Evolutionary conservation across 192 early-diverging fungal genomes (phyloP), one percentile per base, ranked within the genome.

Genomic region (Linderina pennispora): DNA sequence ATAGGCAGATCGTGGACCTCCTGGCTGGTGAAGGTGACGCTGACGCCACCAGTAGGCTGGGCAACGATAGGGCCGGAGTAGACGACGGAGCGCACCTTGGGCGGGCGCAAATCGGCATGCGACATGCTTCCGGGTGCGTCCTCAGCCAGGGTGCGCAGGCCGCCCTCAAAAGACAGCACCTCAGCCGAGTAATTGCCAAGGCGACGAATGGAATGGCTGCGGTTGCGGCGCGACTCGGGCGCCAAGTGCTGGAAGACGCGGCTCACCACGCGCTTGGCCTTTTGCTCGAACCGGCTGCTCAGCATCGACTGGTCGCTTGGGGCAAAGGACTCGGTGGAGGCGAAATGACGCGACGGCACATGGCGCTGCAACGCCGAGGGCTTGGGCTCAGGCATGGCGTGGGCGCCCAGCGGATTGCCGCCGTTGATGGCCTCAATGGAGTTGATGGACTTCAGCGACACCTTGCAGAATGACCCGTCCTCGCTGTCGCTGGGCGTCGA

Each of bases 21-120:
- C 47, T 71, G 43, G 0, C 55, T 60, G 8, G 60, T 71, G 22
- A 71, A 71, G 2, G 67, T 71, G 10, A 71, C 67, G 31, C 67
- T 71, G 43, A 59, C 55, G 1, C 67, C 67, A 23, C 67, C 67
- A 0, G 67, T 58, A 8, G 55, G 33, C 26, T 64, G 59, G 5
- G 55, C 39, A 1, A 71, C 56, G 32, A 71, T 59, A 1, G 59
- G 60, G 0, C 67, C 67, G 19, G 60, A 63, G 32, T 71, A 71
- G 6, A 71, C 61, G 3, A 58, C 56, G 8, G 67, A 64, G 13
- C 67, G 60, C 19, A 71, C 48, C n/a, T 44, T 49, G 2, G 49
- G 28, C 46, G 51, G 50, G 0, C 37, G 48, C 28, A 24, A n/a
- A 10, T 45, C 41, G 5, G 36, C 41, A 31, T 5, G 28, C 6